These are phyloP conservation scores for Xylaria polymorpha DNA, from an alignment of 2,329 filamentous ascomycete genomes.

Conservation along the genomic window DNA sequence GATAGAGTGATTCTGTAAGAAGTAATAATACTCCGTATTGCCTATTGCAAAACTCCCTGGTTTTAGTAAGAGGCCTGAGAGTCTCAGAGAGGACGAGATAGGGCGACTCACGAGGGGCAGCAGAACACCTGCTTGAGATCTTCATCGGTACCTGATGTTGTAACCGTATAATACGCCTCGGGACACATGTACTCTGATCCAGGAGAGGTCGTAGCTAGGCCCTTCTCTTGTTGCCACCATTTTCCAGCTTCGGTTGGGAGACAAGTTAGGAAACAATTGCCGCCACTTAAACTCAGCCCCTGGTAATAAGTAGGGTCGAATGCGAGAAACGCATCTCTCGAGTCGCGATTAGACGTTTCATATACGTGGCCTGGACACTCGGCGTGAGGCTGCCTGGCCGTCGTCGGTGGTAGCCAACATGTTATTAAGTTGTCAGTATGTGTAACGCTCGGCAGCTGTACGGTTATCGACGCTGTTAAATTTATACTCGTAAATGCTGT, in stretches of 20 bases:
- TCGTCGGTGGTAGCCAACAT: background rate
- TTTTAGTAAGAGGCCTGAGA: background rate
- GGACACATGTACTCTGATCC: background rate
- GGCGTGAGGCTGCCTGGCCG: background rate
- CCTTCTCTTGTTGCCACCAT: background rate
- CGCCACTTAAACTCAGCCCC: background rate
- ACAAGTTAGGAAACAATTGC: background rate
- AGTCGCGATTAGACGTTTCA: background rate
- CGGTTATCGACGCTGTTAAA: background rate
- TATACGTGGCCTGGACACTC: background rate
- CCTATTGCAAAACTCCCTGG: background rate
- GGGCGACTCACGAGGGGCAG: background rate
- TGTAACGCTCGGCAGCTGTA: background rate
- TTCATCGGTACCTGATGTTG: background rate
- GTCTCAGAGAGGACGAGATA: background rate
- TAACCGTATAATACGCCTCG: background rate
- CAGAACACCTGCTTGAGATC: background rate
- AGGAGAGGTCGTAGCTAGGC: background rate
- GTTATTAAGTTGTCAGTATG: background rate
- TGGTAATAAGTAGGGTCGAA: background rate
- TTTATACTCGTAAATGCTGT: background rate
- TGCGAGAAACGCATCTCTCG: background rate
- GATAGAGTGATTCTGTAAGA: background rate
- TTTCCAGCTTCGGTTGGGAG: background rate
- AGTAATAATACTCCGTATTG: background rate